phyloP scores from a whole-genome alignment of 805 yeast genomes.

The Ogataea nonfermentans region DNA sequence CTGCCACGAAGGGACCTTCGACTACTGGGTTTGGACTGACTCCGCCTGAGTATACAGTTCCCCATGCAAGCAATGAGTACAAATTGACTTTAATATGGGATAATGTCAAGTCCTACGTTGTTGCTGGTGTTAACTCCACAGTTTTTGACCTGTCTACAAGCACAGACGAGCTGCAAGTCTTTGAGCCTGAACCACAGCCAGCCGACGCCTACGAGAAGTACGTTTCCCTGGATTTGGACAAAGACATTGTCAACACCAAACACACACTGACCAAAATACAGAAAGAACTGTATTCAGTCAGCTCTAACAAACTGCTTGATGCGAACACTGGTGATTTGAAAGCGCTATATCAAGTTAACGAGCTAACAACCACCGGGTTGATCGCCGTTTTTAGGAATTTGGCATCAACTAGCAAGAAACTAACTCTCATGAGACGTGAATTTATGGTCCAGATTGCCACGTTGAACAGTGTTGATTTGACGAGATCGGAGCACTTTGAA shows the following conservation, averaged over 20 bases:
- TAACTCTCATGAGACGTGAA: constrained; percentile 22
- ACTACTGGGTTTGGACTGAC: not conserved
- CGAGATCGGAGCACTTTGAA: constrained; percentile 6
- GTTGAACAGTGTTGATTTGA: constrained; percentile 16
- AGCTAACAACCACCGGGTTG: constrained; percentile 18
- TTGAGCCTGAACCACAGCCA: not conserved
- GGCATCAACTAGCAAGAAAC: constrained; percentile 17
- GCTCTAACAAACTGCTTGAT: constrained; percentile 10
- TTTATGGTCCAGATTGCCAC: constrained; percentile 28
- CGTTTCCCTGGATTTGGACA: not conserved
- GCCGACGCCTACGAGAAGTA: constrained; percentile 4
- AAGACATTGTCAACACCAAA: constrained; percentile 1
- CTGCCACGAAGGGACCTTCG: not conserved
- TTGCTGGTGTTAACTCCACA: constrained; percentile 7
- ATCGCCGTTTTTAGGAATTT: constrained; percentile 21
- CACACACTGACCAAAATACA: constrained; percentile 11
- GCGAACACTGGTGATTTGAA: constrained; percentile 17
- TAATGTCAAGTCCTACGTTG: constrained; percentile 17
- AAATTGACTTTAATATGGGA: constrained; percentile 30
- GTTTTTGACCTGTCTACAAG: constrained; percentile 15
- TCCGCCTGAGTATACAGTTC: constrained; percentile 4
- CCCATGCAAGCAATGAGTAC: constrained; percentile 15
- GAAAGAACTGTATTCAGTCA: constrained; percentile 4
- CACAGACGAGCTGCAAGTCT: not conserved
- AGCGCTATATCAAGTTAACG: constrained; percentile 17